Base-by-base conservation (phyloP, 2,329 filamentous ascomycete genomes). In the Claviceps digitariae region DNA sequence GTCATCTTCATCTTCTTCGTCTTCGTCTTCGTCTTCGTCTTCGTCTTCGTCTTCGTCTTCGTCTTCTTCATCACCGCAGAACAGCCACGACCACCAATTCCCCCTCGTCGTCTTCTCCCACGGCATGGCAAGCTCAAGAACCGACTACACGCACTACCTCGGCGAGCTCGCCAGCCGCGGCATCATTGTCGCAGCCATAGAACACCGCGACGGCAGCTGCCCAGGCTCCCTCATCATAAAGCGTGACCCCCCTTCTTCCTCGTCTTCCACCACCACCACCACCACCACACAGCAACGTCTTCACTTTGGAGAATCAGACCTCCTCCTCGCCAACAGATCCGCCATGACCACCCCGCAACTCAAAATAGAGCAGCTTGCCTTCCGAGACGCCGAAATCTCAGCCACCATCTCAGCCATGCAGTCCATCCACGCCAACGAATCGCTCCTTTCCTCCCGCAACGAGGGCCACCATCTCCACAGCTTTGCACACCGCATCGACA, bases 401-500 rank as follows among this genome's bases (percentile, higher is more conserved):
- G 71, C 74, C 52, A 61, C 69, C 0, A 67, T 76, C 2, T 62
- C 61, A 4, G 62, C 76, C 1, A 58, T 78, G 6, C 64, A 61
- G 5, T 56, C 60, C 49, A 65, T 77, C 57, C 69, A 76, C 57
- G 56, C 62, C 3, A 59, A 63, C 17, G 46, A 72, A 31, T 66
- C 63, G 53, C 50, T 57, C 27, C 55, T 62, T 2, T 83, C 77
- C 66, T 66, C 72, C 10, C 74, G 72, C 57, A 61, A 57, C 38
- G 78, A 77, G 62, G 78, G 73, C 46, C 60, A 59, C 23, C 66
- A 67, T 56, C 70, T 82, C 1, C 59, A 67, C 3, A 65, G 67
- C 17, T 86, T 81, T 73, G 63, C 69, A 38, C 66, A 67, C 53
- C 72, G 79, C 10, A 72, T 86, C 7, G 74, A 83, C 62, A 57